These are phyloP conservation scores for Leccinum rimulosum DNA, from an alignment of 768 basidiomycete species.

Conservation along the genomic window DNA sequence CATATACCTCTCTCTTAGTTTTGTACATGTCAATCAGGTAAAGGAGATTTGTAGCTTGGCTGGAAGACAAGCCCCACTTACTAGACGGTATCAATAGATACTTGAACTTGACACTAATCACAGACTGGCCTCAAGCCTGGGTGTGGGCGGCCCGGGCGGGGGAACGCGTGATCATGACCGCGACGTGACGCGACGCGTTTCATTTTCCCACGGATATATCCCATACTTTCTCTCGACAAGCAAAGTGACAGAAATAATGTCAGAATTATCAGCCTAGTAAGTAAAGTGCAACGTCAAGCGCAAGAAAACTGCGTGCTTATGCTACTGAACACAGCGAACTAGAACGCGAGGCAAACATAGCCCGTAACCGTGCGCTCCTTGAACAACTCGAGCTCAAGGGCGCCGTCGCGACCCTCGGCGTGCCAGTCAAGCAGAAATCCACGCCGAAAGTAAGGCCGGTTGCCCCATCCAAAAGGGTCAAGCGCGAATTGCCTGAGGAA, in stretches of 20 bases:
- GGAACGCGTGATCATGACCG: constrained; percentile 17
- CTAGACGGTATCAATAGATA: not conserved
- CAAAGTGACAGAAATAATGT: constrained; percentile 35
- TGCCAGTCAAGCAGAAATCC: constrained; percentile 40
- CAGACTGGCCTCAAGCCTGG: too few species aligned
- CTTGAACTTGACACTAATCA: not conserved
- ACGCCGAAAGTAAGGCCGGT: constrained; percentile 56
- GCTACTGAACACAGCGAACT: constrained; percentile 44
- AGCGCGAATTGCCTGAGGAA: constrained; percentile 43
- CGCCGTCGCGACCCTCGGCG: constrained; percentile 47
- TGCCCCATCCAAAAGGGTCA: constrained; percentile 53
- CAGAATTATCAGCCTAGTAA: constrained; percentile 51
- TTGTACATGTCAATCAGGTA: constrained; percentile 8
- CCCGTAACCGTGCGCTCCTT: constrained; percentile 72
- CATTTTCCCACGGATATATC: constrained; percentile 1
- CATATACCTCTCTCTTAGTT: constrained; percentile 2
- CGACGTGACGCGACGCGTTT: constrained; percentile 34
- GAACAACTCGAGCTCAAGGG: constrained; percentile 67
- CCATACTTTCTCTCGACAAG: not conserved
- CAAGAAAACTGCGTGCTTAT: not conserved
- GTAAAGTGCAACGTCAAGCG: constrained; percentile 12
- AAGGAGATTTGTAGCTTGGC: not conserved
- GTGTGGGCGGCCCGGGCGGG: not conserved
- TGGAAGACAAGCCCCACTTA: not conserved
- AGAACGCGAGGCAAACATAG: constrained; percentile 79